Conservation (phyloP, 495 filamentous ascomycete genomes). For the Gamarada debralockiae region DNA sequence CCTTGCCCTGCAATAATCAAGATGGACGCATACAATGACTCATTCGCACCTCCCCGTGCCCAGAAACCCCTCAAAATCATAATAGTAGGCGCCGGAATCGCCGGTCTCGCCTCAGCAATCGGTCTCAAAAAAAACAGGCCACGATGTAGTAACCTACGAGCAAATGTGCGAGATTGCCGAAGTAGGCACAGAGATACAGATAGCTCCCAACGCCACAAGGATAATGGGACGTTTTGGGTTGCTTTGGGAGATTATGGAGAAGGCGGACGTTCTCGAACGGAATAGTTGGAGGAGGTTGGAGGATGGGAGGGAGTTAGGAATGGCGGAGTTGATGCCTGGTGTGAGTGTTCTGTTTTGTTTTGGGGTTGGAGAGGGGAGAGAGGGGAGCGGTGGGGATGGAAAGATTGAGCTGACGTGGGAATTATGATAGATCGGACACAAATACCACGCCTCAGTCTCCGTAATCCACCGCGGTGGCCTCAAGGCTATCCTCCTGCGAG, state of each 20-base stretch:
- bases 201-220: constrained; percentile 73
- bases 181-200: constrained; percentile 74
- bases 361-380: too few species aligned
- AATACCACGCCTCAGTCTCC: constrained; percentile 12
- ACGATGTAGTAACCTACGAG: constrained; percentile 10
- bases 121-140: constrained; percentile 14
- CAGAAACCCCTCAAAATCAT: constrained; percentile 10
- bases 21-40: neutral
- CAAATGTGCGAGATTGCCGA: constrained; percentile 7
- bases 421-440: constrained; percentile 3
- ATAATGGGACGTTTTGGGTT: constrained; percentile 65
- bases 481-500: constrained; percentile 9
- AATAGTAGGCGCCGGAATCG: constrained; percentile 19
- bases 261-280: constrained; percentile 45
- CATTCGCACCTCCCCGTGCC: neutral
- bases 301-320: constrained; percentile 13
- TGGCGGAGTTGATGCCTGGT: constrained; percentile 3
- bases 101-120: constrained; percentile 13
- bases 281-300: constrained; percentile 14
- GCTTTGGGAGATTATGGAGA: constrained; percentile 59
- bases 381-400: too few species aligned
- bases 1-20: neutral
- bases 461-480: constrained; percentile 22
- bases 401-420: neutral
- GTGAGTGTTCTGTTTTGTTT: neutral